Evolutionary conservation across 345 rosid genomes (phyloP), one percentile per base, ranked within the genome.

Genomic region (Theobroma cacao): DNA sequence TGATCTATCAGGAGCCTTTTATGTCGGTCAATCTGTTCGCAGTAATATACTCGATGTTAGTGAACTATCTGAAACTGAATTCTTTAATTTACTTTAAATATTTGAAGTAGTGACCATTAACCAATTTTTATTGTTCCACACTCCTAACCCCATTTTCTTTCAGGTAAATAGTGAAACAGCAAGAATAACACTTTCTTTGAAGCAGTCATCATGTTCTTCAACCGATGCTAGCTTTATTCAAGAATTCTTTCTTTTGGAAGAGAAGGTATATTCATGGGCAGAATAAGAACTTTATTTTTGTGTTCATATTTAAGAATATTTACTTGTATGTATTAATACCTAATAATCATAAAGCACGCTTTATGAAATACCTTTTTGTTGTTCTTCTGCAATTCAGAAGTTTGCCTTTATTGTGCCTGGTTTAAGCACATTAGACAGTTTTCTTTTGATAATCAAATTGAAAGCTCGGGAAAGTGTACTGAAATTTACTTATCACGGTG

Each of bases 1-100:
- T 81, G 89, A 90, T 82, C 87, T 91, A 73, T 80, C 90, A 18
- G 91, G 89, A 80, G 89, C 91, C 77, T 96, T 89, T 89, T 88
- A 87, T 68, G 58, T 90, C 77, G 99, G 99, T 71, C 99, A 96
- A 84, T 96, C 99, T 14, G 95, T 96, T 80, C 91, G 99, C 69
- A 89, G 94, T 84, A 86, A 85, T 78, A 88, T 94, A 78, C 81
- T 87, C 24, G 96, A 92, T 86, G 99, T 96, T 43, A 74, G 94
- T 88, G 85, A 80, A 83, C 79, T 74, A 31, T 64, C 80, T 68
- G 76, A 60, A 71, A 62, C 84, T 78, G 22, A 59, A 79, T 45
- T 48, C 38, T 71, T 53, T 68, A 20, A 61, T 36, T 41, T 72
- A 40, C 10, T 24, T 84, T 11, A 48, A 30, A 60, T 62, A 58